A percentile compares a stretch with the other conserved stretches of the same genome.
These are phyloP conservation scores for Sphagnum fallax DNA, from an alignment of 228 moss, liverwort and hornwort species.

Conservation along the genomic window DNA sequence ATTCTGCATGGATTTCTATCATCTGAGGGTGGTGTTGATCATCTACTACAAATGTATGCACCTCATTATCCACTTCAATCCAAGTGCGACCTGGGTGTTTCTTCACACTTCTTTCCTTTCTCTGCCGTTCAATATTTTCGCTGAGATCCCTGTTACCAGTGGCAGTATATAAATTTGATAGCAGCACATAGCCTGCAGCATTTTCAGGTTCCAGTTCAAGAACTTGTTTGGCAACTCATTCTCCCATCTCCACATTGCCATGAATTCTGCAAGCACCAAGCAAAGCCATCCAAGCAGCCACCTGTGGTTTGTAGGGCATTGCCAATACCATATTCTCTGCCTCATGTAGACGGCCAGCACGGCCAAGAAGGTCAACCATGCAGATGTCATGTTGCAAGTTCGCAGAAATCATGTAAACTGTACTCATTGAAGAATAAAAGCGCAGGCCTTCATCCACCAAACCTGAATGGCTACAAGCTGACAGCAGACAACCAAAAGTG, in stretches of 20 bases:
- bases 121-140: slow-evolving; percentile 5
- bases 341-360: slow-evolving; percentile 4
- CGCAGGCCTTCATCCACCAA: slow-evolving; percentile 27
- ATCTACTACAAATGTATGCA: slow-evolving; percentile 4
- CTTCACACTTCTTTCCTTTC: slow-evolving; percentile 4
- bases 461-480: slow-evolving; percentile 44
- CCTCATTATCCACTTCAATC: slow-evolving; percentile 5
- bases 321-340: neutral
- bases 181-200: slow-evolving; percentile 7
- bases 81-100: slow-evolving; percentile 7
- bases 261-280: slow-evolving; percentile 8
- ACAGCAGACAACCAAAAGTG: slow-evolving; percentile 36
- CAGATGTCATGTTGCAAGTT: slow-evolving; percentile 38
- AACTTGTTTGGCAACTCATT: neutral
- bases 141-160: slow-evolving; percentile 2
- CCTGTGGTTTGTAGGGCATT: slow-evolving; percentile 8
- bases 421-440: slow-evolving; percentile 21
- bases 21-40: slow-evolving; percentile 7
- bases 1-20: neutral
- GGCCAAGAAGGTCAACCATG: slow-evolving; percentile 13
- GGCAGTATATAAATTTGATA: slow-evolving; percentile 7
- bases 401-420: slow-evolving; percentile 17
- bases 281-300: slow-evolving; percentile 1
- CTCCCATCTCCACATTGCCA: slow-evolving; percentile 4
- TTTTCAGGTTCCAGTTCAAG: slow-evolving; percentile 2